Base-by-base conservation (phyloP, 139 green algal genomes). In the Pedinophyceae sp. region DNA sequence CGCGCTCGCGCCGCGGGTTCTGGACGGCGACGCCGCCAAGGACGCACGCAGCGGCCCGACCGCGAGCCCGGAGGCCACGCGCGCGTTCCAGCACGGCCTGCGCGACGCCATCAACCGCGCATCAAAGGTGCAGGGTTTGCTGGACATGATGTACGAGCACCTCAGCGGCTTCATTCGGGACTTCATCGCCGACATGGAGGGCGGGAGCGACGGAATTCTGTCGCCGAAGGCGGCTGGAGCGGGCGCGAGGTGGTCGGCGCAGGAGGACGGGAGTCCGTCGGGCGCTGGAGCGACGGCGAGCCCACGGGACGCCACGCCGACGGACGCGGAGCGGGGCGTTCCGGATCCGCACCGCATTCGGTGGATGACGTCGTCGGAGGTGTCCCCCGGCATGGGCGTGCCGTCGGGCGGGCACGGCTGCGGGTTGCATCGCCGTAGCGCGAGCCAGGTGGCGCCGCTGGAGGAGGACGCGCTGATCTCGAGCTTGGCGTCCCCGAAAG, bases 141-240 rank as follows among this genome's bases (percentile, higher is more conserved):
- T 90, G 30, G 83, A 93, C 50, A 93, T 92, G 83, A 78, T 89
- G 66, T 75, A 77, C 52, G 60, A 72, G 26, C 62, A 71, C 30
- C 60, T 81, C 22, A 50, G 40, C 23, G 70, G 76, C 4, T 83
- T 69, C 71, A 77, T 86, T 7, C 34, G 67, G 24, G 70, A 74
- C 20, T 83, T 83, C 60, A 56, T 86, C 1, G 45, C 49, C 4
- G 77, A 85, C 55, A 66, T 85, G 13, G 60, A 63, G 47, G 18
- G 30, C 17, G 20, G n/a, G 53, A 4, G 23, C 23, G 26, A 30
- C 38, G n/a, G 20, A 16, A 54, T 17, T 54, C n/a, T 20, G 2
- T 54, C 20, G 51, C 23, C 48, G 34, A 53, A 4, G 16, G 30
- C 10, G 30, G 15, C 20, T 22, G 3, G 1, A 10, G 25, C 18